These are phyloP conservation scores for Botrytis deweyae DNA, from an alignment of 2,329 filamentous ascomycete species.

Conservation along the genomic window DNA sequence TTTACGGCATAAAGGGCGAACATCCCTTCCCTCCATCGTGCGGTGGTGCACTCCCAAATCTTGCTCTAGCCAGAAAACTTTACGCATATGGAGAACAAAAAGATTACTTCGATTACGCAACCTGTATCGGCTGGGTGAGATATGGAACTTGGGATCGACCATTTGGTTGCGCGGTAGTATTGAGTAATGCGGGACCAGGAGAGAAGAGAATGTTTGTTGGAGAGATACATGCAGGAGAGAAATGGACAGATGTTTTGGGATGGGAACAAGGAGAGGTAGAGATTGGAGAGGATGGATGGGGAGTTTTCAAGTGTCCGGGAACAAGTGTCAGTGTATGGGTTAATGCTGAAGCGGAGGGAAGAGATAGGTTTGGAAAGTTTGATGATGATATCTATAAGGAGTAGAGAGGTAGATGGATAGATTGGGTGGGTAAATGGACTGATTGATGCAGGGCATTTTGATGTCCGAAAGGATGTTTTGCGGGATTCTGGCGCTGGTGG, in stretches of 20 bases:
- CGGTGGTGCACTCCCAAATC: slow-evolving; percentile 54
- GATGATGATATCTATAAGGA: slow-evolving; percentile 19
- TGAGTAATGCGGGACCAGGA: slow-evolving; percentile 51
- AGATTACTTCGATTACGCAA: slow-evolving; percentile 60
- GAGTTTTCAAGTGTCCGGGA: slow-evolving; percentile 53
- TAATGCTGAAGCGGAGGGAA: slow-evolving; percentile 52
- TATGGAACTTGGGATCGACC: slow-evolving; percentile 50
- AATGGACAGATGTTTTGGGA: slow-evolving; percentile 62
- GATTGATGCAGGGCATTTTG: not conserved
- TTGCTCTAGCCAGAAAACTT: slow-evolving; percentile 61
- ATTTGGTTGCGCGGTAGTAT: slow-evolving; percentile 54
- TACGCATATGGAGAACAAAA: slow-evolving; percentile 66
- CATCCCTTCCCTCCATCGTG: slow-evolving; percentile 51
- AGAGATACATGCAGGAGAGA: slow-evolving; percentile 54
- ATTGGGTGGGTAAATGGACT: not conserved
- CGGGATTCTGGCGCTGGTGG: not conserved
- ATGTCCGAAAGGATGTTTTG: not conserved
- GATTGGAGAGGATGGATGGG: slow-evolving; percentile 60
- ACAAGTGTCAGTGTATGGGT: slow-evolving; percentile 63
- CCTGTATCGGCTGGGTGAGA: slow-evolving; percentile 59
- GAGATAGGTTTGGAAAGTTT: slow-evolving; percentile 46
- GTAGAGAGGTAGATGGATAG: not conserved
- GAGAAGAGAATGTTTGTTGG: slow-evolving; percentile 64
- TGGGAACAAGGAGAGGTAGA: slow-evolving; percentile 54
- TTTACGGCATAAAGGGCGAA: slow-evolving; percentile 60